Evolutionary conservation across 306 rosid species (phyloP).

Genomic region (Dryas alaskensis): DNA sequence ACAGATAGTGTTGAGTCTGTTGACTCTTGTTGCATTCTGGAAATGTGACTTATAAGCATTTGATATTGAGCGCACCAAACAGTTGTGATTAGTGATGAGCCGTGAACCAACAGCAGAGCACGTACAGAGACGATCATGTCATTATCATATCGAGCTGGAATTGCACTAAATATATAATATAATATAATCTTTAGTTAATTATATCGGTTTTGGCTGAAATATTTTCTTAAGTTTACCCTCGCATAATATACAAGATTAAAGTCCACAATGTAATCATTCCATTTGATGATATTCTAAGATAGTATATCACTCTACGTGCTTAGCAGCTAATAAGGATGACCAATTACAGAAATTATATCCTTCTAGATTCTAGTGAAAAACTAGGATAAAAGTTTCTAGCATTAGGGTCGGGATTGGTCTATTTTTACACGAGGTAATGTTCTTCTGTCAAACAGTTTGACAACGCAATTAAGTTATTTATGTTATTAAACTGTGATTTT

Average conservation of each 20-base stretch:
- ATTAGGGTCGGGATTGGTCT: background rate
- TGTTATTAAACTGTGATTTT: too few relatives aligned
- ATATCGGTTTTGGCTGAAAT: background rate
- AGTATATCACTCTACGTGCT: background rate
- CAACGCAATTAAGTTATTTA: too few relatives aligned
- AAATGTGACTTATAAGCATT: background rate
- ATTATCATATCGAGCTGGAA: conserved; percentile 13
- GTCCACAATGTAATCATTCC: conserved; percentile 2
- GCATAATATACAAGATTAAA: background rate
- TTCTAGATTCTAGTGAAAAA: too few relatives aligned
- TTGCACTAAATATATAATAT: conserved; percentile 10
- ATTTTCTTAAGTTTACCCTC: conserved; percentile 1
- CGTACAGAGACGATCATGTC: background rate
- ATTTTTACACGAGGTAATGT: too few relatives aligned
- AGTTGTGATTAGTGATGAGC: background rate
- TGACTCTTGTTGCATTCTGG: too few relatives aligned
- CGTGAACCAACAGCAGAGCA: conserved; percentile 15
- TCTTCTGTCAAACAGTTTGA: too few relatives aligned
- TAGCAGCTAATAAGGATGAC: background rate
- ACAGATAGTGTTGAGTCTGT: too few relatives aligned
- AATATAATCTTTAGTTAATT: background rate
- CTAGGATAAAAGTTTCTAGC: background rate
- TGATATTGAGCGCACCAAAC: background rate
- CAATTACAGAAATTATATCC: background rate
- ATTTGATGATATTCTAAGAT: background rate